Percentiles rank a stretch among this genome's conserved stretches.
Conservation (phyloP, 176 grass and related monocot genomes). For the Tuctoria greenei region DNA sequence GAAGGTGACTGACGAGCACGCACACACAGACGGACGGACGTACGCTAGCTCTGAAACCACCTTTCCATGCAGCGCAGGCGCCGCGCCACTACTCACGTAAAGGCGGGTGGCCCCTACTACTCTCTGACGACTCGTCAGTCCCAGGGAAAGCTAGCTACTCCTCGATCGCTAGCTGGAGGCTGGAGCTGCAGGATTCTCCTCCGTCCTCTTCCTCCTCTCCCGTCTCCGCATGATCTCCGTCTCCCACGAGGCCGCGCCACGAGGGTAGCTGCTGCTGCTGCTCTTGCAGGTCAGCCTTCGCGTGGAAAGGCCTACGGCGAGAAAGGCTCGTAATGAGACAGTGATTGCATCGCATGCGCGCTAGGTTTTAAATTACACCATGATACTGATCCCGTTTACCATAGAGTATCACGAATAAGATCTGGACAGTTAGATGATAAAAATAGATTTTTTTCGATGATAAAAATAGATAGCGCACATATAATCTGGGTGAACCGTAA, state of each 20-base stretch:
- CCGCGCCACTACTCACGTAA: background rate
- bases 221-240: background rate
- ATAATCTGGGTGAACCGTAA: too few relatives aligned
- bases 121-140: background rate
- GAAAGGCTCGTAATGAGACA: conserved; percentile 20
- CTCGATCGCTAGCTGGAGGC: background rate
- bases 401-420: too few relatives aligned
- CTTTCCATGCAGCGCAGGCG: background rate
- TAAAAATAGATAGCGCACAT: too few relatives aligned
- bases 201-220: background rate
- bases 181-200: background rate
- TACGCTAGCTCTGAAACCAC: too few relatives aligned
- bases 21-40: background rate
- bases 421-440: too few relatives aligned
- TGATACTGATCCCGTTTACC: too few relatives aligned
- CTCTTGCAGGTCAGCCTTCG: too few relatives aligned
- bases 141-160: conserved; percentile 27
- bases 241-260: background rate
- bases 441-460: too few relatives aligned
- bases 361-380: too few relatives aligned
- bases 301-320: background rate
- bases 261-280: background rate
- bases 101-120: conserved; percentile 15
- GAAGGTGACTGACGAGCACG: conserved; percentile 27
- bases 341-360: conserved; percentile 29